Percentiles rank a stretch among this genome's conserved stretches.
Evolutionary conservation across 352 stramenopile species (phyloP).

Genomic region (Phytophthora boehmeriae): DNA sequence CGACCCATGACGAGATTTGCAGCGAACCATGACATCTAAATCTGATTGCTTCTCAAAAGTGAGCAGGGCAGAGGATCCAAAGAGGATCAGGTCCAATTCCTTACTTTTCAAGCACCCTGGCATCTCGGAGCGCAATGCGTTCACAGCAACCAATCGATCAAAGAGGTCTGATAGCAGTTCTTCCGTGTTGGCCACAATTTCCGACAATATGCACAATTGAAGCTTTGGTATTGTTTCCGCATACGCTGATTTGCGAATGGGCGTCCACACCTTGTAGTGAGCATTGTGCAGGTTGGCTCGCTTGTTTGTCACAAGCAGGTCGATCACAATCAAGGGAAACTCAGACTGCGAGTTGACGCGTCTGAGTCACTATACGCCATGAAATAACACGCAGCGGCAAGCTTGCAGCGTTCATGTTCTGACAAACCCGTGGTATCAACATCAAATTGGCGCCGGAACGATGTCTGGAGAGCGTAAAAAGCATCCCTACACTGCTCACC

Average conservation of each 20-base stretch:
- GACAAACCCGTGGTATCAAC: constrained; percentile 20
- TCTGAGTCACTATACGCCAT: constrained; percentile 57
- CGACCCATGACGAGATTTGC: constrained; percentile 20
- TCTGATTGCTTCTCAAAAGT: constrained; percentile 84
- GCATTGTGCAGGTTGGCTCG: constrained; percentile 9
- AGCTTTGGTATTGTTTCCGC: constrained; percentile 53
- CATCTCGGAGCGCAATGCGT: constrained; percentile 45
- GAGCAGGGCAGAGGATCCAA: constrained; percentile 72
- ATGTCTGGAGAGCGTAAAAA: constrained; percentile 54
- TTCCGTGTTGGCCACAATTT: constrained; percentile 55
- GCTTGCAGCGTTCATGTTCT: constrained; percentile 33
- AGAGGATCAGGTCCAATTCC: constrained; percentile 59
- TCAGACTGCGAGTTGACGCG: constrained; percentile 41
- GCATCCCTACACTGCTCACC: constrained; percentile 73
- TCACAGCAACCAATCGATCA: constrained; percentile 67
- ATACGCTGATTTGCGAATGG: constrained; percentile 28
- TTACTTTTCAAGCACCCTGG: constrained; percentile 42
- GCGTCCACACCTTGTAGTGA: constrained; percentile 31
- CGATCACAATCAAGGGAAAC: constrained; percentile 78
- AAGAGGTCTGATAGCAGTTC: constrained; percentile 64
- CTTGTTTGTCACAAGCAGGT: constrained; percentile 58
- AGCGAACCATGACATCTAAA: constrained; percentile 64
- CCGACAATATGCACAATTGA: constrained; percentile 61
- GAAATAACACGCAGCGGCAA: constrained; percentile 78
- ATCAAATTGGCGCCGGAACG: constrained; percentile 60